A percentile compares a stretch with the other conserved stretches of the same genome.
phyloP scores from a whole-genome alignment of 1,139 yeast species.

The Blastobotrys capitulatus region DNA sequence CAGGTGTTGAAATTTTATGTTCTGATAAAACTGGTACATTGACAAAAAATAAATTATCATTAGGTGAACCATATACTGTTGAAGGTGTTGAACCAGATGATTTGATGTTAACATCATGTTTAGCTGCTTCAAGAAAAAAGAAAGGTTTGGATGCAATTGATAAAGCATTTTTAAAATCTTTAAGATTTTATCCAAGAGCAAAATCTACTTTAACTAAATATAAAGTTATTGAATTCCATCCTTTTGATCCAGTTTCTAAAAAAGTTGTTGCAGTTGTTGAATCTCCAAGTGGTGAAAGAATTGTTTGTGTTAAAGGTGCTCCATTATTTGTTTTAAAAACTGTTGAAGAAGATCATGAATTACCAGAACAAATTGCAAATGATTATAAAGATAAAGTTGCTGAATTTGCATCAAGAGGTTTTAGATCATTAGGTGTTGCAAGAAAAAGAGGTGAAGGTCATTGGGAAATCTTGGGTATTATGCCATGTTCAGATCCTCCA shows the following conservation, averaged over 20 bases:
- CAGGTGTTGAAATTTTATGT: constrained; percentile 92
- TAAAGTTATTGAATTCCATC: constrained; percentile 63
- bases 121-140: constrained; percentile 98
- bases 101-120: constrained; percentile 95
- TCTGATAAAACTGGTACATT: constrained; percentile 97
- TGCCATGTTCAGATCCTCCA: constrained; percentile 75
- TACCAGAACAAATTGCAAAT: constrained; percentile 57
- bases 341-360: constrained; percentile 64
- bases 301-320: constrained; percentile 67
- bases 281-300: constrained; percentile 63
- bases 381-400: constrained; percentile 67
- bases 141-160: constrained; percentile 98
- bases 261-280: constrained; percentile 66
- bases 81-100: constrained; percentile 98
- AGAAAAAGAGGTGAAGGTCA: constrained; percentile 67
- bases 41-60: constrained; percentile 93
- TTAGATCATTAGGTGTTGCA: constrained; percentile 70
- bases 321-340: constrained; percentile 66
- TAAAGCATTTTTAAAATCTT: constrained; percentile 93
- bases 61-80: constrained; percentile 98
- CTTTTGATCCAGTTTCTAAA: constrained; percentile 69
- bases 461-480: constrained; percentile 68
- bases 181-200: constrained; percentile 51
- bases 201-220: constrained; percentile 57
- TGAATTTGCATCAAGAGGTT: constrained; percentile 69